A percentile compares a stretch with the other conserved stretches of the same genome.
phyloP scores from a whole-genome alignment of 1,284 basidiomycete species.

The Apiotrichum laibachii region DNA sequence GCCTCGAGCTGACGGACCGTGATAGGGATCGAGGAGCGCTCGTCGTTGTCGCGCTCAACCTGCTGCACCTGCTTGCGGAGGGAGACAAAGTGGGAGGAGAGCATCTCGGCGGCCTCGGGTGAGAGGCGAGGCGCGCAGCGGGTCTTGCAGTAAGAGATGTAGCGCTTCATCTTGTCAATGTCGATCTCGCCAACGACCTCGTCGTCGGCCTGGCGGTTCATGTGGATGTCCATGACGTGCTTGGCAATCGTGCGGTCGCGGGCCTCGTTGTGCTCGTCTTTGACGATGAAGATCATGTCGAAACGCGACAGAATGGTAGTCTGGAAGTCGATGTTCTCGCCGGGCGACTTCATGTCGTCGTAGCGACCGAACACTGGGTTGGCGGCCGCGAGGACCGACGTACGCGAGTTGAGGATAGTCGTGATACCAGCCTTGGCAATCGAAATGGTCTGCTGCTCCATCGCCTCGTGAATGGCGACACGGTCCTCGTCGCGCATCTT shows the following conservation, averaged over 20 bases:
- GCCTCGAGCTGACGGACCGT: conserved; percentile 98
- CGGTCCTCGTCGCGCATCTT: conserved; percentile 99
- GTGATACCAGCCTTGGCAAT: conserved; percentile 99
- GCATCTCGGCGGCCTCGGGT: conserved; percentile 89
- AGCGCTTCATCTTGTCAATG: conserved; percentile 97
- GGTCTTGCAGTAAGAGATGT: conserved; percentile 94
- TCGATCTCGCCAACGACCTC: conserved; percentile 87
- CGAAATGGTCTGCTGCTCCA: conserved; percentile 99
- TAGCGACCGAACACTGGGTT: conserved; percentile 99
- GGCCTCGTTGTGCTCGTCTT: conserved; percentile 94
- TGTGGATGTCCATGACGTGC: conserved; percentile 98
- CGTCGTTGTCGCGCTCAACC: conserved; percentile 95
- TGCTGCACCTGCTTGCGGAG: conserved; percentile 93
- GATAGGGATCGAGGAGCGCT: conserved; percentile 96
- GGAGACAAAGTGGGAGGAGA: conserved; percentile 94
- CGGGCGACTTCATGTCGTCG: conserved; percentile 94
- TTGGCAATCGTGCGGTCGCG: conserved; percentile 94
- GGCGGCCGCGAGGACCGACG: conserved; percentile 93
- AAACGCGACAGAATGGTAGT: conserved; percentile 98
- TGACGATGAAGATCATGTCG: conserved; percentile 99
- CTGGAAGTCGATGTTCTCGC: conserved; percentile 64
- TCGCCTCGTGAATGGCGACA: conserved; percentile 98
- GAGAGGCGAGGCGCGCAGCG: conserved; percentile 95
- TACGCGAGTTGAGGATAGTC: conserved; percentile 93
- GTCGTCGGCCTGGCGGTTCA: conserved; percentile 76